Evolutionary conservation across 2,329 filamentous ascomycete species (phyloP), one percentile per base, ranked within the genome.

Genomic region (Penicillium sp.): DNA sequence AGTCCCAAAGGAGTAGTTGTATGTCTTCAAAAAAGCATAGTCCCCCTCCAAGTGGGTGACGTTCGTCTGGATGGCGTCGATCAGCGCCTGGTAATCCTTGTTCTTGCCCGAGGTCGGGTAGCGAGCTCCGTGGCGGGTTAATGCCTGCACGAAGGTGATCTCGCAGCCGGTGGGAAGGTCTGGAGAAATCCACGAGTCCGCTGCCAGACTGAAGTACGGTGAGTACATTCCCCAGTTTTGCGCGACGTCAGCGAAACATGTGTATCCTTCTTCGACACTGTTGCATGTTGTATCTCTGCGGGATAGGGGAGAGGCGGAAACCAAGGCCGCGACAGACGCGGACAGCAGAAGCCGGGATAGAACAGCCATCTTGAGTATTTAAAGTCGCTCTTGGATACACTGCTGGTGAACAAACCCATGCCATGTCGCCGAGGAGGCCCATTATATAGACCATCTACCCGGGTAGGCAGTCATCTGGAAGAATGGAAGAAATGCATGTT

Each of bases 181-280:
- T 5, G 79, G 64, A 16, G 84, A 77, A 51, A 90, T 83, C 1
- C 82, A 77, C 1, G 88, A 90, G 5, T 85, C 81, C 5, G 62
- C 58, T 1, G 59, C 62, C 0, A 92, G 86, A 1, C 86, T 81
- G 73, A 89, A 96, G 75, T 85, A 94, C 1, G 91, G 89, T 18
- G 90, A 88, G 71, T 96, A 96, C 70, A 93, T 90, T 56, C 91
- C 92, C 90, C 90, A 96, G 55, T 79, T 81, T 62, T 84, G 87
- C 1, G 84, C 83, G 46, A 87, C 80, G 35, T 81, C 70, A 3
- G 81, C 72, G 20, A 54, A 54, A 26, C 51, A 54, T 23, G 28
- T 54, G 23, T 47, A 54, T 30, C 42, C 51, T 12, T 35, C 42
- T 7, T 54, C 43, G 38, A 54, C 33, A 16, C 42, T 54, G 20